Conservation (phyloP, 495 filamentous ascomycete species). For the Penicillium roqueforti region DNA sequence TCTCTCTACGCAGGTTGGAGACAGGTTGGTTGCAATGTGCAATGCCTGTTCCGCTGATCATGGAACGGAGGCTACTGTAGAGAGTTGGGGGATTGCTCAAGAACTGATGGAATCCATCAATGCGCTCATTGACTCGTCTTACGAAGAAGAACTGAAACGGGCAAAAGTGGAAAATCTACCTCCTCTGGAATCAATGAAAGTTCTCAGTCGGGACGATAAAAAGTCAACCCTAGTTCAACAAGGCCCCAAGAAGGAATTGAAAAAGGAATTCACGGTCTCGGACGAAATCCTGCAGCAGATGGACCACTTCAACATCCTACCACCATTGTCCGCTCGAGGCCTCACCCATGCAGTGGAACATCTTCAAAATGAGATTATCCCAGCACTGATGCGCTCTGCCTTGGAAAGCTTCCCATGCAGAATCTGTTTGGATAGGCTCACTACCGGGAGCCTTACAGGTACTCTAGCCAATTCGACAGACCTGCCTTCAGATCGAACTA, state of each 20-base stretch:
- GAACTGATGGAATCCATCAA: background rate
- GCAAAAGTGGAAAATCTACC: background rate
- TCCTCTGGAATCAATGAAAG: slow-evolving; percentile 9
- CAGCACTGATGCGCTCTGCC: slow-evolving; percentile 8
- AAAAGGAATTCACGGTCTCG: slow-evolving; percentile 1
- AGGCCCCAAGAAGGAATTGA: background rate
- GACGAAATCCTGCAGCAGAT: background rate
- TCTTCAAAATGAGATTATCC: slow-evolving; percentile 5
- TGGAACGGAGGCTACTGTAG: background rate
- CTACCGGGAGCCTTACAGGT: background rate
- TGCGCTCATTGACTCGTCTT: background rate
- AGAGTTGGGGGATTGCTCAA: background rate
- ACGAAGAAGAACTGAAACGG: background rate
- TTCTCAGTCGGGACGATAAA: slow-evolving; percentile 10
- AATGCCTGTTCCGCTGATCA: slow-evolving; percentile 10
- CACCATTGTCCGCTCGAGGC: background rate
- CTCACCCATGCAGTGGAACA: slow-evolving; percentile 6
- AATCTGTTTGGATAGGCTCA: slow-evolving; percentile 13
- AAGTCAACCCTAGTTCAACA: slow-evolving; percentile 2
- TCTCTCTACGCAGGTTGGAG: background rate
- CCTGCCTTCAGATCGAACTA: background rate
- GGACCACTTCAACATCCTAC: background rate
- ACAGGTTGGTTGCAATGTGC: slow-evolving; percentile 4
- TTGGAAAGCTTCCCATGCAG: slow-evolving; percentile 22
- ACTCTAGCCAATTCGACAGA: background rate